A percentile compares a stretch with the other conserved stretches of the same genome.
phyloP scores from a whole-genome alignment of 192 early-diverging fungal genomes.

The Thoreauomyces humboldtii region DNA sequence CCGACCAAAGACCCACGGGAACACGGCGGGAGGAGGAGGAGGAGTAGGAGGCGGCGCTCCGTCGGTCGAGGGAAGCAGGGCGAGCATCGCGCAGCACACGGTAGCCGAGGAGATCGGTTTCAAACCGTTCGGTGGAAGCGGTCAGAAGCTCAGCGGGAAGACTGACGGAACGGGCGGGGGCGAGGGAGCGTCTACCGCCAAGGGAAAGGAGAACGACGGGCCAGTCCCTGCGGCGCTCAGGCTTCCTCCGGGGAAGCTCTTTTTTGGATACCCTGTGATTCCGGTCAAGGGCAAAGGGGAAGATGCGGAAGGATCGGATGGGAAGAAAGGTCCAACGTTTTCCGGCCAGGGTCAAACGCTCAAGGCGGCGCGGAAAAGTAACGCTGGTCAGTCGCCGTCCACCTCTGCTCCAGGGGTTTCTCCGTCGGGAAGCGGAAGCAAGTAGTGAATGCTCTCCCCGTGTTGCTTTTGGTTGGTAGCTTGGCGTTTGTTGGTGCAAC shows the following conservation, averaged over 20 bases:
- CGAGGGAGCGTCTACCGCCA: neutral
- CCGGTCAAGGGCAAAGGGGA: conserved; percentile 43
- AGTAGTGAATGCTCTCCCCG: too few relatives aligned
- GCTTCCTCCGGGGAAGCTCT: conserved; percentile 82
- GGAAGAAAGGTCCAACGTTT: conserved; percentile 19
- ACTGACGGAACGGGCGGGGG: neutral
- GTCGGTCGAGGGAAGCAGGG: conserved; percentile 15
- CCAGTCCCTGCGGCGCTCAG: conserved; percentile 66
- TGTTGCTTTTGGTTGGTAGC: too few relatives aligned
- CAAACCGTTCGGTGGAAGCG: conserved; percentile 48
- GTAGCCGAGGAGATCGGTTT: conserved; percentile 37
- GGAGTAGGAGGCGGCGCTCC: neutral
- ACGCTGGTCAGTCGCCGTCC: conserved; percentile 1
- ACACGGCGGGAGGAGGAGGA: neutral
- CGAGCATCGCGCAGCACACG: conserved; percentile 47
- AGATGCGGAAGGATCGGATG: conserved; percentile 30
- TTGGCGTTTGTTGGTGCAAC: too few relatives aligned
- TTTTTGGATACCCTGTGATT: conserved; percentile 82
- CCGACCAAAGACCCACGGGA: conserved; percentile 20
- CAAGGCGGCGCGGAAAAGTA: conserved; percentile 47
- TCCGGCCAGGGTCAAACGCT: conserved; percentile 53
- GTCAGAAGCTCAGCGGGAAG: conserved; percentile 49
- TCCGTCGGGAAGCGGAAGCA: too few relatives aligned
- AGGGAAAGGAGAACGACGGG: neutral
- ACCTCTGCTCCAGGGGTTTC: too few relatives aligned